Conservation (phyloP, 2,329 filamentous ascomycete species). For the Epichloe elymi region DNA sequence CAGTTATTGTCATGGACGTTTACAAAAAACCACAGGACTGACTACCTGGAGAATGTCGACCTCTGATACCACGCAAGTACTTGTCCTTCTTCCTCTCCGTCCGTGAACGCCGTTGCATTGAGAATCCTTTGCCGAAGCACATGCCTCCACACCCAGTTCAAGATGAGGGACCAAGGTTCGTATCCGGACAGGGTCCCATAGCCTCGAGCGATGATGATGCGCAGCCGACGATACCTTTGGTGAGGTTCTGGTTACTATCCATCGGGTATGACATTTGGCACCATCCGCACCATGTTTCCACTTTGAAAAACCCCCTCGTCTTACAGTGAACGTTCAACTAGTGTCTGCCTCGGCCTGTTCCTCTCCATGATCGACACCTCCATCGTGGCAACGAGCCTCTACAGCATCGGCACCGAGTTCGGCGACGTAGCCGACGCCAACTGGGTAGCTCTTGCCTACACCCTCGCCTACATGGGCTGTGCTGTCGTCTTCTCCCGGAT, state of each 20-base stretch:
- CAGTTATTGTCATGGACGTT: too few species aligned
- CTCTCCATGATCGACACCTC: conserved; percentile 46
- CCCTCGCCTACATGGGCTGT: conserved; percentile 42
- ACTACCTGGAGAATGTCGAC: too few species aligned
- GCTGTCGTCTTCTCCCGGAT: conserved; percentile 41
- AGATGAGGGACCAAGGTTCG: neutral
- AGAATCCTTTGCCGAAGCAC: too few species aligned
- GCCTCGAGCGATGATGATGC: neutral
- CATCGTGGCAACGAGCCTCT: conserved; percentile 45
- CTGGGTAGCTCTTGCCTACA: conserved; percentile 44
- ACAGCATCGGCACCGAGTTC: conserved; percentile 41
- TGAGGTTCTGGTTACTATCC: neutral
- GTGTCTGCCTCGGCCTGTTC: conserved; percentile 38
- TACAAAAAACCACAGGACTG: too few species aligned
- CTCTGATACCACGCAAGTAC: too few species aligned
- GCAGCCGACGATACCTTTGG: neutral
- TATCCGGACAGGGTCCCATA: neutral
- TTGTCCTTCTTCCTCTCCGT: too few species aligned
- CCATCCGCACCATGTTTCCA: neutral
- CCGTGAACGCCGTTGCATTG: too few species aligned
- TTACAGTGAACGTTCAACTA: conserved; percentile 11
- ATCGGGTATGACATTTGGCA: neutral
- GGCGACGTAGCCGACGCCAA: conserved; percentile 30
- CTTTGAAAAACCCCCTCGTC: neutral
- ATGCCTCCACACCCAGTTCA: too few species aligned